phyloP scores from a whole-genome alignment of 257 asterid genomes.

The Asclepias syriaca region DNA sequence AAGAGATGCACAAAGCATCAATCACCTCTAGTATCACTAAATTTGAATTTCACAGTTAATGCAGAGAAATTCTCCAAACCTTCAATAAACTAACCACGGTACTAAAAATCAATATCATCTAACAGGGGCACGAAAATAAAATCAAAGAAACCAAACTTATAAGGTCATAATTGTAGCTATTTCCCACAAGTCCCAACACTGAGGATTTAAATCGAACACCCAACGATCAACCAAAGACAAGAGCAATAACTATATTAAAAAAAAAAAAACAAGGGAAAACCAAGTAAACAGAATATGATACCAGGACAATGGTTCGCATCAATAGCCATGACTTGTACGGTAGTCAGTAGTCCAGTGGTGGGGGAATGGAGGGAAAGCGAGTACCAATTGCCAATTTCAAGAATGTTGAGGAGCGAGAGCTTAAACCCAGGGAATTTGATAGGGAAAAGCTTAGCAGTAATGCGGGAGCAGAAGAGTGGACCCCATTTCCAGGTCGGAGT shows the following conservation, averaged over 20 bases:
- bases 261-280: neutral
- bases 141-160: neutral
- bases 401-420: conserved; percentile 62
- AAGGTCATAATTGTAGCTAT: neutral
- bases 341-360: conserved; percentile 39
- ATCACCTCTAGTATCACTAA: neutral
- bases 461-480: conserved; percentile 72
- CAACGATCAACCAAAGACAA: neutral
- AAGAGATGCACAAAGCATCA: neutral
- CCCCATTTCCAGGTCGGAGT: conserved; percentile 57
- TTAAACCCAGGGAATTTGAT: conserved; percentile 64
- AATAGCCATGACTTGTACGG: conserved; percentile 49
- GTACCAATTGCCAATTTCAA: conserved; percentile 59
- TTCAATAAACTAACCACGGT: neutral
- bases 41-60: neutral
- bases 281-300: conserved; percentile 7
- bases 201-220: conserved; percentile 34
- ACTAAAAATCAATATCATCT: neutral
- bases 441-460: conserved; percentile 63
- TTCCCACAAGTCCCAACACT: neutral
- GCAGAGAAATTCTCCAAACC: neutral
- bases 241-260: no score
- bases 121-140: neutral
- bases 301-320: conserved; percentile 87
- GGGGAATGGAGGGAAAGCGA: conserved; percentile 46